phyloP scores from a whole-genome alignment of 2,329 filamentous ascomycete species.

The Colletotrichum trifolii region DNA sequence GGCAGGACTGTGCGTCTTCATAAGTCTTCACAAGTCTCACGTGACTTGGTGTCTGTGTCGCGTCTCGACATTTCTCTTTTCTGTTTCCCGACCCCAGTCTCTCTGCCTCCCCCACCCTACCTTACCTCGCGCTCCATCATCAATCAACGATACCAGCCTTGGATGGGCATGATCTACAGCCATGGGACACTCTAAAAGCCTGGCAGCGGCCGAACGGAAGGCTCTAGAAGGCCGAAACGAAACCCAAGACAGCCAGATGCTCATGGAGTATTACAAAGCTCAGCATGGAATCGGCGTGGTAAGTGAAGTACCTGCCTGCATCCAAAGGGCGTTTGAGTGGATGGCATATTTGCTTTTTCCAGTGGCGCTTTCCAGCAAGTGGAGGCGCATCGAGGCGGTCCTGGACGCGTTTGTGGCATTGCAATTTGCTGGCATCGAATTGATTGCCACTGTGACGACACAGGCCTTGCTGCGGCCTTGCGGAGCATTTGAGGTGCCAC shows the following conservation, averaged over 20 bases:
- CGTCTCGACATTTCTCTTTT: neutral
- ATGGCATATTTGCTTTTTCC: conserved; percentile 29
- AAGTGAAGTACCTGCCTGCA: conserved; percentile 40
- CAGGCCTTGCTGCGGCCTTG: conserved; percentile 22
- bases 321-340: too few relatives aligned
- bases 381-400: conserved; percentile 18
- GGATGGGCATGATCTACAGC: conserved; percentile 21
- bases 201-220: conserved; percentile 43
- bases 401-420: conserved; percentile 21
- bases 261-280: conserved; percentile 51
- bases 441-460: conserved; percentile 29
- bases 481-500: neutral
- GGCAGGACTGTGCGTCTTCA: too few relatives aligned
- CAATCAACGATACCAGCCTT: neutral
- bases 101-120: conserved; percentile 1
- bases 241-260: conserved; percentile 57
- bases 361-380: conserved; percentile 27
- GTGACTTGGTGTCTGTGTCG: conserved; percentile 14
- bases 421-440: conserved; percentile 16
- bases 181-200: conserved; percentile 45
- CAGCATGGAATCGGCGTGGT: conserved; percentile 53
- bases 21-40: neutral
- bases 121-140: conserved; percentile 14
- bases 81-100: neutral
- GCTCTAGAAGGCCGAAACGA: conserved; percentile 47